Percentiles rank a stretch among this genome's conserved stretches.
phyloP scores from a whole-genome alignment of 108 stramenopile genomes.

The Cyclotella baltica region DNA sequence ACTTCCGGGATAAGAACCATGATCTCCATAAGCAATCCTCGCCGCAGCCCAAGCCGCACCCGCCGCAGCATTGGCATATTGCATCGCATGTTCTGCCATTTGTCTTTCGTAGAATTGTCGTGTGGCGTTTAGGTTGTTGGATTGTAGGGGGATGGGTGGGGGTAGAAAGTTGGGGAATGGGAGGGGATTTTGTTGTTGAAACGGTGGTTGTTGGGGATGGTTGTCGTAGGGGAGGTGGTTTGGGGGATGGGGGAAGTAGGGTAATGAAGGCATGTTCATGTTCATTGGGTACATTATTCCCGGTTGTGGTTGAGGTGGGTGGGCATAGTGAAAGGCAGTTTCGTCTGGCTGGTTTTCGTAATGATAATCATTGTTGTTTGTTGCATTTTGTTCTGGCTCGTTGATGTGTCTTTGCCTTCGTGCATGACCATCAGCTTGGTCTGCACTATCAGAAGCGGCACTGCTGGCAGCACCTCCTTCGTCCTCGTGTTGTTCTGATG shows the following conservation, averaged over 20 bases:
- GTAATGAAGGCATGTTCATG: constrained; percentile 6
- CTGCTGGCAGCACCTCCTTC: not conserved
- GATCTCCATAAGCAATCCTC: constrained; percentile 57
- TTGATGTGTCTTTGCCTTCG: not conserved
- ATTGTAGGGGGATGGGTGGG: not conserved
- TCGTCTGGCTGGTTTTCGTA: not conserved
- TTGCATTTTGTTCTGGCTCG: not conserved
- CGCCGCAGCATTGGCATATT: constrained; percentile 87
- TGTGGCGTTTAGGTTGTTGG: constrained; percentile 29
- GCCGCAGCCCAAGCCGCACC: constrained; percentile 84
- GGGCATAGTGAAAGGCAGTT: not conserved
- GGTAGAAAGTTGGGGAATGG: constrained; percentile 16
- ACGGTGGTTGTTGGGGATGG: not conserved
- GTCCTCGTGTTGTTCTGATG: constrained; percentile 1
- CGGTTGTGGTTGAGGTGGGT: not conserved
- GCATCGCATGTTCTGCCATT: constrained; percentile 86
- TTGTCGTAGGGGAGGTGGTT: constrained; percentile 1
- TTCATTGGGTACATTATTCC: constrained; percentile 4
- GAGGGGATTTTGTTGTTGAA: not conserved
- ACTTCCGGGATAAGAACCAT: not conserved
- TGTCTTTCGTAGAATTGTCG: constrained; percentile 76
- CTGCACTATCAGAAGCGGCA: too few relatives aligned
- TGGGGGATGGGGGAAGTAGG: not conserved
- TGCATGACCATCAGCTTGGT: not conserved
- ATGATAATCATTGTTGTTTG: not conserved